A percentile compares a stretch with the other conserved stretches of the same genome.
phyloP scores from a whole-genome alignment of 805 yeast genomes.

The Phaffomyces opuntiae region DNA sequence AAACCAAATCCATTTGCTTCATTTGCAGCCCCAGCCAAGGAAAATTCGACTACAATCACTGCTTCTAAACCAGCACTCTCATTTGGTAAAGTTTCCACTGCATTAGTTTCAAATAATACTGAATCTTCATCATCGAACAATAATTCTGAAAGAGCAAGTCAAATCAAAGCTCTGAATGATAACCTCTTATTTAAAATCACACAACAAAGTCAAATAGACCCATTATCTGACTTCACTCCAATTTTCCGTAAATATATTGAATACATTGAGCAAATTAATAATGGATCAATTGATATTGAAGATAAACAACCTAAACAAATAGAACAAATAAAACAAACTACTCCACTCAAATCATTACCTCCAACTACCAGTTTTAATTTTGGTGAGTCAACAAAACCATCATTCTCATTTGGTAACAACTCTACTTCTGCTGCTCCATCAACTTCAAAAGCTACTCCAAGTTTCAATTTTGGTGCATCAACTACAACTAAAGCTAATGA shows the following conservation, averaged over 20 bases:
- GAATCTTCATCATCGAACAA: constrained; percentile 9
- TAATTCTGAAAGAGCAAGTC: constrained; percentile 33
- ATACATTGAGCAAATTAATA: constrained; percentile 37
- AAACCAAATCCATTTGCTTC: constrained; percentile 10
- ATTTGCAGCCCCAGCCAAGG: neutral
- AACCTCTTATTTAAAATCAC: constrained; percentile 46
- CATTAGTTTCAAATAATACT: constrained; percentile 1
- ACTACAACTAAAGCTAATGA: neutral
- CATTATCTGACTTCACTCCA: constrained; percentile 49
- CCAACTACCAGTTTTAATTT: constrained; percentile 13
- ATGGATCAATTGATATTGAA: neutral
- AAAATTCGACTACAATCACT: constrained; percentile 1
- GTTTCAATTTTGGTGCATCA: constrained; percentile 3
- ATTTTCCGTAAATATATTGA: constrained; percentile 51
- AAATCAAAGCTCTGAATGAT: constrained; percentile 59
- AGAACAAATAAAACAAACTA: constrained; percentile 1
- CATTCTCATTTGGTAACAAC: constrained; percentile 6
- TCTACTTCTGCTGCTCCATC: neutral
- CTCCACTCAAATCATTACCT: constrained; percentile 13
- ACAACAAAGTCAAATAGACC: constrained; percentile 33
- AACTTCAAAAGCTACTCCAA: constrained; percentile 1
- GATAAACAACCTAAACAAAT: constrained; percentile 6
- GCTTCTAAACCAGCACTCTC: constrained; percentile 4
- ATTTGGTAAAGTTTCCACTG: constrained; percentile 4
- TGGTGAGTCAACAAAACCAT: constrained; percentile 8